A percentile compares a stretch with the other conserved stretches of the same genome.
Evolutionary conservation across 2,329 filamentous ascomycete species (phyloP).

Genomic region (Cladophialophora bantiana): DNA sequence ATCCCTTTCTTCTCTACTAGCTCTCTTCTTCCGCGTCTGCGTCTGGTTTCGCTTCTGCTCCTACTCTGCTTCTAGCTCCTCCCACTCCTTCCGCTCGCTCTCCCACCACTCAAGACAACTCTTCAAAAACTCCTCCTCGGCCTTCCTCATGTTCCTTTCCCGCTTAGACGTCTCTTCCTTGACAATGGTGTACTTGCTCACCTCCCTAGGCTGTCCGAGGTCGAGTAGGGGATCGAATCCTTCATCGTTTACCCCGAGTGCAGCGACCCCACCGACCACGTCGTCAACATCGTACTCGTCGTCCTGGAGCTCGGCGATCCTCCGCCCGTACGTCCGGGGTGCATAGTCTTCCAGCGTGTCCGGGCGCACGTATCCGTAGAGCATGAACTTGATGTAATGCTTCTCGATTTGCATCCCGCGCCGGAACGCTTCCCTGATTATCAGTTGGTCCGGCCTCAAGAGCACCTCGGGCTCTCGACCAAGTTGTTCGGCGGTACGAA

Average conservation of each 20-base stretch:
- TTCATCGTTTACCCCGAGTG: slow-evolving; percentile 34
- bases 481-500: slow-evolving; percentile 10
- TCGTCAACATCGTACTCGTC: slow-evolving; percentile 39
- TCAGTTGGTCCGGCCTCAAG: slow-evolving; percentile 41
- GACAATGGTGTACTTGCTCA: slow-evolving; percentile 34
- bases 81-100: slow-evolving; percentile 3
- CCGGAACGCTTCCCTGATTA: slow-evolving; percentile 40
- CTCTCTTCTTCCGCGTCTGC: neutral
- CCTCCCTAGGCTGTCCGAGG: slow-evolving; percentile 27
- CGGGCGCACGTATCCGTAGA: slow-evolving; percentile 68
- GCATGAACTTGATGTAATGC: slow-evolving; percentile 37
- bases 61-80: neutral
- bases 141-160: slow-evolving; percentile 22
- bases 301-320: slow-evolving; percentile 30
- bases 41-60: neutral
- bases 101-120: slow-evolving; percentile 33
- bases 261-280: slow-evolving; percentile 35
- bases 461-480: slow-evolving; percentile 32
- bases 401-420: slow-evolving; percentile 35
- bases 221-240: slow-evolving; percentile 38
- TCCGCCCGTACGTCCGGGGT: slow-evolving; percentile 51
- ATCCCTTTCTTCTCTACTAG: neutral
- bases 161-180: slow-evolving; percentile 20
- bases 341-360: slow-evolving; percentile 59
- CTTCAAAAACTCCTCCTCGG: slow-evolving; percentile 24